A percentile compares a stretch with the other conserved stretches of the same genome.
Conservation (phyloP, 768 basidiomycete genomes). For the Coprinopsis sp. region DNA sequence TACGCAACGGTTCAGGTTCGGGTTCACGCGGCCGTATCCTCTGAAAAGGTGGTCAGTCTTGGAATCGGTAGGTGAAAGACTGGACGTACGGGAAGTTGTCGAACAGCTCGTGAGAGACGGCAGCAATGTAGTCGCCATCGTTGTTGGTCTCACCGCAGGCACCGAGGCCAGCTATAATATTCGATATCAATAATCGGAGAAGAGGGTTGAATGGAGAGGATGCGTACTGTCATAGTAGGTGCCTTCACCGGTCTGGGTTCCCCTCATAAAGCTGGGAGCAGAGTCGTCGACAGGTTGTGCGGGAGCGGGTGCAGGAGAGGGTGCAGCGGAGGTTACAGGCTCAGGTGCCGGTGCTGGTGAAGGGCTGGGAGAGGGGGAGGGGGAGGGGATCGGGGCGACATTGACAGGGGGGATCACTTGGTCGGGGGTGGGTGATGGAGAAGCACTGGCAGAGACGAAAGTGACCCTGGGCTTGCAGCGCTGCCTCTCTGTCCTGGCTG, state of each 20-base stretch:
- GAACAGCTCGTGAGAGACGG: conserved; percentile 51
- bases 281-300: conserved; percentile 10
- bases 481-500: conserved; percentile 25
- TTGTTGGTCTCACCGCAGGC: conserved; percentile 58
- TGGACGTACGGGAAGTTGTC: conserved; percentile 56
- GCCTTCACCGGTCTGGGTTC: conserved; percentile 48
- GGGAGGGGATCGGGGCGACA: conserved; percentile 12
- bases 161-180: conserved; percentile 56
- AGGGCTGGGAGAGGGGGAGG: conserved; percentile 1
- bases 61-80: neutral
- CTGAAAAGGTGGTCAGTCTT: conserved; percentile 28
- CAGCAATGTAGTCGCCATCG: conserved; percentile 50
- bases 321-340: conserved; percentile 8
- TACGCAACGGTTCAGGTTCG: conserved; percentile 77
- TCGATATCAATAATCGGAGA: too few relatives aligned
- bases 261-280: conserved; percentile 31
- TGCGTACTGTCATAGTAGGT: conserved; percentile 49
- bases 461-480: conserved; percentile 35
- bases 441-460: conserved; percentile 16
- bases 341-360: conserved; percentile 11
- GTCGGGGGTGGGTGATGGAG: conserved; percentile 14
- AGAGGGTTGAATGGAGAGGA: neutral
- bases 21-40: conserved; percentile 52
- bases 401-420: conserved; percentile 18
- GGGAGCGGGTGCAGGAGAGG: conserved; percentile 8